A percentile compares a stretch with the other conserved stretches of the same genome.
Conservation (phyloP, 2,329 filamentous ascomycete genomes). For the Exophiala calicioides region DNA sequence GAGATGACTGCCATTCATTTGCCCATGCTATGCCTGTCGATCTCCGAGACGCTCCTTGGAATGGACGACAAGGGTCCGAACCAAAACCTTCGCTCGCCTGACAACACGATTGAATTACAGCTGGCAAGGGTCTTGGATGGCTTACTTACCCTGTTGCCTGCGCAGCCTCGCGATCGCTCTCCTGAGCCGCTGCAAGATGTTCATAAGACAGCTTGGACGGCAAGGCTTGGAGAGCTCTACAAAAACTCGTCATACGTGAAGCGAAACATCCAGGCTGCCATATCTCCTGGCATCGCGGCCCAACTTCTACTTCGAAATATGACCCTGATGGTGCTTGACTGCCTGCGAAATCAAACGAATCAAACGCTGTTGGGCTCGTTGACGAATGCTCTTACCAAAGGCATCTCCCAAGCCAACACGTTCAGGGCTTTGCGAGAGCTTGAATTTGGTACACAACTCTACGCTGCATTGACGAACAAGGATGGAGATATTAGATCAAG, state of each 20-base stretch:
- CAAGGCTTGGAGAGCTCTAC: constrained; percentile 14
- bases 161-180: constrained; percentile 8
- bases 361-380: constrained; percentile 10
- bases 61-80: no score
- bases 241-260: constrained; percentile 18
- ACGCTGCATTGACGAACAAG: constrained; percentile 1
- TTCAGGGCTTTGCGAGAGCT: constrained; percentile 14
- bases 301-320: constrained; percentile 21
- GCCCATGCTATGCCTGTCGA: constrained; percentile 23
- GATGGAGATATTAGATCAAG: not conserved
- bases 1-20: constrained; percentile 65
- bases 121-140: constrained; percentile 34
- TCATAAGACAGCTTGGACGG: constrained; percentile 12
- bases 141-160: constrained; percentile 33
- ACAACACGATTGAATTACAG: constrained; percentile 53
- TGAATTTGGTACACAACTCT: constrained; percentile 12
- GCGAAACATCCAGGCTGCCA: constrained; percentile 7
- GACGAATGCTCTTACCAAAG: constrained; percentile 14
- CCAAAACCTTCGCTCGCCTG: not conserved
- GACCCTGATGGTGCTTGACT: constrained; percentile 18
- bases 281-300: constrained; percentile 10
- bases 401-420: constrained; percentile 12
- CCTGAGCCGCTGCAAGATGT: not conserved
- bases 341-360: constrained; percentile 7
- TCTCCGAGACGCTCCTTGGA: constrained; percentile 27